A percentile compares a stretch with the other conserved stretches of the same genome.
Conservation (phyloP, 2,329 filamentous ascomycete species). For the Aspergillus flavus region DNA sequence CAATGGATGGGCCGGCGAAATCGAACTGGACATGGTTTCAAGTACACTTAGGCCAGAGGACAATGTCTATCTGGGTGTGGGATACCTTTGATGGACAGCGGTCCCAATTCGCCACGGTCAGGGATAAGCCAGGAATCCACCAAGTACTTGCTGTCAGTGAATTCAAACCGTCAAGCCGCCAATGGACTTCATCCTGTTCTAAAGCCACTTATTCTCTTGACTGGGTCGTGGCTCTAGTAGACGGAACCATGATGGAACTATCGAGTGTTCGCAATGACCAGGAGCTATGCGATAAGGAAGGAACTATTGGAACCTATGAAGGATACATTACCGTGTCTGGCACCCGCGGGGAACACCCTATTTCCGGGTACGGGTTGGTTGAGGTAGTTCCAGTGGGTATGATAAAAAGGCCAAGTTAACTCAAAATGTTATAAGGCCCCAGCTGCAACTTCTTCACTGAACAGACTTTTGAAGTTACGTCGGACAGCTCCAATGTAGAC, state of each 20-base stretch:
- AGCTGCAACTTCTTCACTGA: rapidly evolving
- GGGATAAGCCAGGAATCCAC: neutral
- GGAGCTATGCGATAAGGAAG: neutral
- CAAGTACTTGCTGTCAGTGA: neutral
- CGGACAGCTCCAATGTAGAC: no score
- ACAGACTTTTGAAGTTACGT: no score
- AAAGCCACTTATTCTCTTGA: neutral
- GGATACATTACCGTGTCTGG: neutral
- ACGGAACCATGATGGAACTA: neutral
- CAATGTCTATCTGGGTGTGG: neutral
- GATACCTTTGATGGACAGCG: neutral
- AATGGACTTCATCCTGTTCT: neutral
- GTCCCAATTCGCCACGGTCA: neutral
- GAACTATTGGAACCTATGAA: neutral
- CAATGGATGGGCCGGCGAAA: neutral
- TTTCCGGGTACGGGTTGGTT: neutral
- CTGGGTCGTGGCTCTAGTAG: neutral
- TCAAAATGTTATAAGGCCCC: rapidly evolving
- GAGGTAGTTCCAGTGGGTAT: neutral
- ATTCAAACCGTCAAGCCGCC: neutral
- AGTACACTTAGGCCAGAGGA: neutral
- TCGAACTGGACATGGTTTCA: neutral
- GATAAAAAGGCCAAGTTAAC: neutral
- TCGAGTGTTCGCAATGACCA: neutral
- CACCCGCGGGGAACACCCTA: neutral